Conservation (phyloP, 2,329 filamentous ascomycete species). For the Talaromyces funiculosus region DNA sequence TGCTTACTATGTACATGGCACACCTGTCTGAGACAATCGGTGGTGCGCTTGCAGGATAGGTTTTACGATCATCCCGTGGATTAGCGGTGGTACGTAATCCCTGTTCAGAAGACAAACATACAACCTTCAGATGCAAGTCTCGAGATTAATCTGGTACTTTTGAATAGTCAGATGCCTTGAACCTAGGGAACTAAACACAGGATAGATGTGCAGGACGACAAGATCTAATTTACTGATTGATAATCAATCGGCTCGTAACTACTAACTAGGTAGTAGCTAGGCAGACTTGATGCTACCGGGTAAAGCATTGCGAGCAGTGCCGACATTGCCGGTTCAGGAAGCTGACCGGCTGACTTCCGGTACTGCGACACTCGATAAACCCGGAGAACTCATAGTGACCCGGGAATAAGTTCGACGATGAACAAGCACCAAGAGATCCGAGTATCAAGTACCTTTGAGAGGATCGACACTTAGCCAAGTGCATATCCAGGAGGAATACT, state of each 20-base stretch:
- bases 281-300: not conserved
- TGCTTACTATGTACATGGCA: not conserved
- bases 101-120: not conserved
- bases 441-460: not conserved
- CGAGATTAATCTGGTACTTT: no score
- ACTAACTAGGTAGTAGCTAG: no score
- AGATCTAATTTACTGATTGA: not conserved
- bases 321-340: not conserved
- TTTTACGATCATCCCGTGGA: not conserved
- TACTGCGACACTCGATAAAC: not conserved
- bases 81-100: not conserved
- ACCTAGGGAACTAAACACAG: no score
- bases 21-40: slow-evolving; percentile 1
- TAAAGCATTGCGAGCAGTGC: not conserved
- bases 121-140: no score
- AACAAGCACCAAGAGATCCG: not conserved
- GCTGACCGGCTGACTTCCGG: not conserved
- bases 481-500: no score
- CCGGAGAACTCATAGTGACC: not conserved
- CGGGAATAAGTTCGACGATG: not conserved
- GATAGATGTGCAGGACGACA: no score
- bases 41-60: not conserved
- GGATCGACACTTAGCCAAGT: not conserved
- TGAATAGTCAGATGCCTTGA: no score
- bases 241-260: no score